Base-by-base conservation (phyloP, 2,329 filamentous ascomycete species). In the Pseudohalonectria lignicola region DNA sequence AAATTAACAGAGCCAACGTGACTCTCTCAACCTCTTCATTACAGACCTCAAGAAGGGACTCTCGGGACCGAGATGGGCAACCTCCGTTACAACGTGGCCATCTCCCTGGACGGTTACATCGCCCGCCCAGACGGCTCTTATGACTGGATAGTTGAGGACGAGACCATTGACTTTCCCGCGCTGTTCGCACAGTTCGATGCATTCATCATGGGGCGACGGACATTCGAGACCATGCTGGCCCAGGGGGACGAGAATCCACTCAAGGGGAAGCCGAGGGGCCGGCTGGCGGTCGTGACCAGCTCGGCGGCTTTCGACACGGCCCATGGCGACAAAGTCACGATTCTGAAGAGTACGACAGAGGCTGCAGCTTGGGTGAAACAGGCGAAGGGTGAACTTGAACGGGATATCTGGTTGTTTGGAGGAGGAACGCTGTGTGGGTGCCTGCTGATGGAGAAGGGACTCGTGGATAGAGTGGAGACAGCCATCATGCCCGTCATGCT, bases 391-490 rank as follows among this genome's bases (percentile, higher is more conserved):
- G n/a, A 37, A 8, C 29, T 37, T 0, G 50, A 47, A 1, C 50
- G 48, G 34, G 49, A 57, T 26, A 50, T 60, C 5, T 61, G 59
- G 59, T 45, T 61, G 1, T 57, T 61, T 53, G 59, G 58, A 6
- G 58, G 58, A 1, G 52, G 51, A 1, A 38, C 44, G 31, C 43
- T 62, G 16, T 54, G 50, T 18, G 39, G 47, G 9, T 37, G 44
- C n/a, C 53, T 51, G 20, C 39, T 60, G 5, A 43, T 48, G 9
- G 51, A 49, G 5, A 26, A 26, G 23, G 47, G 49, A 4, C 35
- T 60, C 18, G 39, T 61, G 15, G 55, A 59, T 19, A 41, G 45
- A 1, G 37, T 60, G 3, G 57, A 61, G 42, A 43, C 43, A 20
- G 49, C 52, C 6, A 39, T 53, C 18, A 52, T 54, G 43, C 52